Base-by-base conservation (phyloP, 495 filamentous ascomycete genomes). In the Xylaria cubensis region DNA sequence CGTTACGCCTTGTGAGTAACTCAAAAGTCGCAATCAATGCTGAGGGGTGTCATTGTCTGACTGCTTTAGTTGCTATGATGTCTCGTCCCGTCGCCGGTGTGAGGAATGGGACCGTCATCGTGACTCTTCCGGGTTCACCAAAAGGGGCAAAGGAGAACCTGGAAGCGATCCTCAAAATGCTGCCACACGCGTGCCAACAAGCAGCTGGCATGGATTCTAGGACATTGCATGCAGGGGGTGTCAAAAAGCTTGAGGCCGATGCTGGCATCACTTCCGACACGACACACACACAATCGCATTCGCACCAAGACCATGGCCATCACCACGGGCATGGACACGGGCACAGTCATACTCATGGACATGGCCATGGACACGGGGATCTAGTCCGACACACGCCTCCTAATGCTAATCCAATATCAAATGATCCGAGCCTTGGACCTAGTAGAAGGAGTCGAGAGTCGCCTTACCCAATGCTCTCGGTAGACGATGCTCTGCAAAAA, bases 101-200 rank as follows among this genome's bases (percentile, higher is more conserved):
- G 13, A 87, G 96, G 41, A 90, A 94, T 72, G 90, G 90, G 72
- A 90, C 94, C 7, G 81, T 99, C 64, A 94, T 99, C 56, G 83
- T 98, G 61, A 98, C 96, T 0, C 85, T 99, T 50, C 96, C 96
- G 0, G 96, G 96, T 32, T 98, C 96, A 3, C 97, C 97, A 1
- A 98, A 97, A 84, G 96, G 94, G n/a, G 96, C 96, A 3, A 91
- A 89, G 76, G 96, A 99, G 82, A 99, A 98, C 77, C 88, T 99
- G n/a, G 88, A 93, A 76, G 90, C 94, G 3, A 83, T 98, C n/a
- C 81, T 99, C 51, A 97, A 92, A 76, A 90, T 94, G 58, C 84
- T 99, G 2, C 94, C 96, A 1, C 96, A 99, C 82, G 97, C 97
- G 39, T 99, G 96, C 72, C 83, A 91, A 26, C 96, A 98, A 84